Evolutionary conservation across 2,329 filamentous ascomycete genomes (phyloP).

Genomic region (Claviceps paspali): DNA sequence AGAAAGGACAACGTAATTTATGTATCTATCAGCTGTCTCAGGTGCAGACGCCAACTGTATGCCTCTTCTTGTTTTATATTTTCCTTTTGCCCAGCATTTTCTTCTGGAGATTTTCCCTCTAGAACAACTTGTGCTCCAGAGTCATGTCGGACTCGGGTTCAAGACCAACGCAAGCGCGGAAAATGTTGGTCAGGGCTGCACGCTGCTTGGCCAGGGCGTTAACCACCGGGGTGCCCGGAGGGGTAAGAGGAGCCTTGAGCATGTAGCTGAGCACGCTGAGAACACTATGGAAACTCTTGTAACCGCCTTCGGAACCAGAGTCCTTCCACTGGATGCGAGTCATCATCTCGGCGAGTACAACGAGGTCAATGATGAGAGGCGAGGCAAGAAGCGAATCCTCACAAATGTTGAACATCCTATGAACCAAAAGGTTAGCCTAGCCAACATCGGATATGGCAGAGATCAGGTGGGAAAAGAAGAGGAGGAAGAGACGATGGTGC

Average conservation of each 20-base stretch:
- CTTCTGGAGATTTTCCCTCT: too few species aligned
- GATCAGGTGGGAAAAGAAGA: too few species aligned
- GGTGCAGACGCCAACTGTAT: constrained; percentile 7
- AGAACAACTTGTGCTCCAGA: constrained; percentile 94
- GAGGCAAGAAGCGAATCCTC: constrained; percentile 95
- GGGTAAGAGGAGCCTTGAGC: constrained; percentile 90
- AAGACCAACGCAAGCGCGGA: constrained; percentile 91
- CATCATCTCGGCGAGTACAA: constrained; percentile 92
- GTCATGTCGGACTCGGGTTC: constrained; percentile 99
- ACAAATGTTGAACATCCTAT: constrained; percentile 91
- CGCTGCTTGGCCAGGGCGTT: constrained; percentile 95
- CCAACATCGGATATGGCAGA: not conserved
- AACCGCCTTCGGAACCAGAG: constrained; percentile 45
- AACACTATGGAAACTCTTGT: constrained; percentile 91
- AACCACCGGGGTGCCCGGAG: constrained; percentile 86
- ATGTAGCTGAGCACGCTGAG: constrained; percentile 97
- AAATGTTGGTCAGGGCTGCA: constrained; percentile 88
- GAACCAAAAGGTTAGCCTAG: too few species aligned
- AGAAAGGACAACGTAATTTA: too few species aligned
- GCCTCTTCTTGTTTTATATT: constrained; percentile 9
- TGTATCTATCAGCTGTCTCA: not conserved
- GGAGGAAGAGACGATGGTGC: not conserved
- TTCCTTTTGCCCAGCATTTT: too few species aligned
- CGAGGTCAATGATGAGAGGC: constrained; percentile 92
- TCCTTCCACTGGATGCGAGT: constrained; percentile 90